Evolutionary conservation across 768 basidiomycete species (phyloP).

Genomic region (Steccherinum ochraceum): DNA sequence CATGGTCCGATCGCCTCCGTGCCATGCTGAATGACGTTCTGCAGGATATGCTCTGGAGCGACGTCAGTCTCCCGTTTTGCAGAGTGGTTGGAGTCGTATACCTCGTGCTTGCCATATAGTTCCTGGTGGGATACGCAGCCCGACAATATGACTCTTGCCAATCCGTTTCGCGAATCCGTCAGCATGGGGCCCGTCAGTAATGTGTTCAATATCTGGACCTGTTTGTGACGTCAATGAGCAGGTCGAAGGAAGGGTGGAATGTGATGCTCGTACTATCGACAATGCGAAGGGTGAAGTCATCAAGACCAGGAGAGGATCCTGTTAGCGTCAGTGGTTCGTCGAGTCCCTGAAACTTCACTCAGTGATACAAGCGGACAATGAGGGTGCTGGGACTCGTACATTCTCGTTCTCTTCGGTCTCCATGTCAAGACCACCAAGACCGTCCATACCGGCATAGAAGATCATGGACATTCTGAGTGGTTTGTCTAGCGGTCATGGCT

Average conservation of each 20-base stretch:
- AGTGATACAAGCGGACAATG: slow-evolving; percentile 1
- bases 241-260: too few species aligned
- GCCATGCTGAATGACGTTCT: slow-evolving; percentile 53
- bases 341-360: slow-evolving; percentile 51
- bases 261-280: slow-evolving; percentile 54
- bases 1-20: slow-evolving; percentile 49
- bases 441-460: slow-evolving; percentile 87
- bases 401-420: slow-evolving; percentile 71
- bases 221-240: background rate
- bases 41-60: slow-evolving; percentile 52
- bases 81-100: slow-evolving; percentile 19
- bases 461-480: slow-evolving; percentile 69
- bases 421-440: slow-evolving; percentile 76
- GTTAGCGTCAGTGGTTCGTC: slow-evolving; percentile 61
- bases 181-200: slow-evolving; percentile 51
- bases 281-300: slow-evolving; percentile 75
- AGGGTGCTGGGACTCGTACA: slow-evolving; percentile 35
- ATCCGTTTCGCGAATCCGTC: slow-evolving; percentile 52
- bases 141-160: slow-evolving; percentile 68
- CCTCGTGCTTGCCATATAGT: slow-evolving; percentile 86
- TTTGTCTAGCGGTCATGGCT: slow-evolving; percentile 21
- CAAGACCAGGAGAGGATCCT: slow-evolving; percentile 73
- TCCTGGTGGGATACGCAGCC: slow-evolving; percentile 52
- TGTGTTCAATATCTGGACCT: slow-evolving; percentile 55
- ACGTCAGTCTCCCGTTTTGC: background rate